Conservation (phyloP, 371 early-diverging fungal genomes). For the Ordospora colligata region DNA sequence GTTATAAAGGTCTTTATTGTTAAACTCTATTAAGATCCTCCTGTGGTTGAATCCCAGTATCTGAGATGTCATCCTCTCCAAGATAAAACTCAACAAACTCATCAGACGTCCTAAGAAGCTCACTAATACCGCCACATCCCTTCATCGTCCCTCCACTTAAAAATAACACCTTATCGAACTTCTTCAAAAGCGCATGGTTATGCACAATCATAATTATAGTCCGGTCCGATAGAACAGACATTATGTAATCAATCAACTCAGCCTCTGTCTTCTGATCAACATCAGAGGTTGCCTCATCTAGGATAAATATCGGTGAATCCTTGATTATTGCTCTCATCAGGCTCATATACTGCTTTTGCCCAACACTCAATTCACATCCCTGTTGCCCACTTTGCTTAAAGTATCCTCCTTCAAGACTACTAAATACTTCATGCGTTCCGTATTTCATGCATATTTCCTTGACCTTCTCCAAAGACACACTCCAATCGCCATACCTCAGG, state of each 20-base stretch:
- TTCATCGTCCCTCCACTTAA: conserved; percentile 30
- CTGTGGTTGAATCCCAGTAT: conserved; percentile 1
- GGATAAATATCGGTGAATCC: conserved; percentile 69
- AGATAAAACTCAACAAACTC: conserved; percentile 5
- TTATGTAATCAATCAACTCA: conserved; percentile 32
- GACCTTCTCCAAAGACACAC: conserved; percentile 62
- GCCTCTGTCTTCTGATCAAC: conserved; percentile 73
- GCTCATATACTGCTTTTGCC: conserved; percentile 71
- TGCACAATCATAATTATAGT: conserved; percentile 56
- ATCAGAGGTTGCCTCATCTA: conserved; percentile 91
- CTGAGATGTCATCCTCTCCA: not conserved
- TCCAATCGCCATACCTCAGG: conserved; percentile 64
- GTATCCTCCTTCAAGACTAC: conserved; percentile 64
- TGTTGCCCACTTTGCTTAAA: conserved; percentile 69
- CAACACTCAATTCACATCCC: conserved; percentile 73
- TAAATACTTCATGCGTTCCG: conserved; percentile 67
- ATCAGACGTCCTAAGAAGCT: conserved; percentile 6
- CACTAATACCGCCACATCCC: not conserved
- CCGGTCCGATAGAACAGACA: conserved; percentile 22
- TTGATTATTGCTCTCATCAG: conserved; percentile 71
- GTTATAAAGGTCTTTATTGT: not conserved
- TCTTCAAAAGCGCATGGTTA: conserved; percentile 37
- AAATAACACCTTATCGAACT: conserved; percentile 50
- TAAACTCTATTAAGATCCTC: not conserved
- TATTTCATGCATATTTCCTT: conserved; percentile 64